These are phyloP conservation scores for Teratosphaeria destructans DNA, from an alignment of 2,329 filamentous ascomycete genomes.

Conservation along the genomic window DNA sequence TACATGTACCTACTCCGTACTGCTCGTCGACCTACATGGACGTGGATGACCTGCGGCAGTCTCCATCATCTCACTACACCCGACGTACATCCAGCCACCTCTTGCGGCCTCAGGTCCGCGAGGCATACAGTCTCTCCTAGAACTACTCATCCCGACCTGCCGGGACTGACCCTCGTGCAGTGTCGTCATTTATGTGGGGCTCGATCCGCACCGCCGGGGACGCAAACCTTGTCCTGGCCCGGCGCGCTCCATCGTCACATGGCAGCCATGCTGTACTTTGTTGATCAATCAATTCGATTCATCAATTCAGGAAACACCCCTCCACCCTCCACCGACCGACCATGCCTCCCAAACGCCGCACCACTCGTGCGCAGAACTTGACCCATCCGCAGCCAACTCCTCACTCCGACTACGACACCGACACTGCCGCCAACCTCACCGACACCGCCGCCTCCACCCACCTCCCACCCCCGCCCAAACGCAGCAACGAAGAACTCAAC, in stretches of 20 bases:
- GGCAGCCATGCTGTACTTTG: not conserved
- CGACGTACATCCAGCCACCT: not conserved
- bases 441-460: constrained; percentile 13
- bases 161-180: not conserved
- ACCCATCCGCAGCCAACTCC: constrained; percentile 8
- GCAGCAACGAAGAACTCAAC: constrained; percentile 80
- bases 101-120: not conserved
- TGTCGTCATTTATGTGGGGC: not conserved
- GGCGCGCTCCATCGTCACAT: not conserved
- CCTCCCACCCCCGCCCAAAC: constrained; percentile 38
- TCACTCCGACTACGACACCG: constrained; percentile 43
- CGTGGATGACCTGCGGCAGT: too few relatives aligned
- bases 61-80: too few relatives aligned
- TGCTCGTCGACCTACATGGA: not conserved
- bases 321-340: not conserved
- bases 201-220: not conserved
- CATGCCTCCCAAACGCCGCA: constrained; percentile 11
- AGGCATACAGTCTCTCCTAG: not conserved
- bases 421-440: constrained; percentile 28
- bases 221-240: not conserved
- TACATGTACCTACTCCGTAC: not conserved
- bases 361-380: constrained; percentile 7
- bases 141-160: not conserved
- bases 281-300: not conserved
- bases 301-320: not conserved